A percentile compares a stretch with the other conserved stretches of the same genome.
Evolutionary conservation across 2,329 filamentous ascomycete genomes (phyloP).

Genomic region (Aspergillus sp.): DNA sequence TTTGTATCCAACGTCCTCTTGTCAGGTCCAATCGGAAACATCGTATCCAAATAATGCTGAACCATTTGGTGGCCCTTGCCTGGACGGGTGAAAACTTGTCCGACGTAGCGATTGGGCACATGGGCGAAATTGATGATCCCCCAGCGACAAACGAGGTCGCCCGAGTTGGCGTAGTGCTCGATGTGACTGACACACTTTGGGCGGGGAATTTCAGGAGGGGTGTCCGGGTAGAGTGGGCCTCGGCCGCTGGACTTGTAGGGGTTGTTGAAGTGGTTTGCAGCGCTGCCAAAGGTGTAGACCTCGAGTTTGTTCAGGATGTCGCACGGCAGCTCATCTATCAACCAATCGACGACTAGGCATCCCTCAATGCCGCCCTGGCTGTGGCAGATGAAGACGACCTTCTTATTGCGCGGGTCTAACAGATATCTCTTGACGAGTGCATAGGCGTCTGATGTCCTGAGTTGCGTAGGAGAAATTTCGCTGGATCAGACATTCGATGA

Average conservation of each 20-base stretch:
- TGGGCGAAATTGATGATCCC: slow-evolving; percentile 68
- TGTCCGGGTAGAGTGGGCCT: background rate
- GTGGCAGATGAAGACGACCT: slow-evolving; percentile 72
- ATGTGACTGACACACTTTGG: slow-evolving; percentile 62
- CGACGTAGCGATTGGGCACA: slow-evolving; percentile 49
- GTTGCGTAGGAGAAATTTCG: slow-evolving; percentile 73
- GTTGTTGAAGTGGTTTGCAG: slow-evolving; percentile 80
- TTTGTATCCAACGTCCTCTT: slow-evolving; percentile 28
- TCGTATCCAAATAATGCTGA: slow-evolving; percentile 45
- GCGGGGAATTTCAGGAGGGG: background rate
- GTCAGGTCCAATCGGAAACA: slow-evolving; percentile 39
- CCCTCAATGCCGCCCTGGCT: slow-evolving; percentile 76
- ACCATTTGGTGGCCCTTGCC: slow-evolving; percentile 44
- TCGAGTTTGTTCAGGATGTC: slow-evolving; percentile 68
- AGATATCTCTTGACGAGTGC: slow-evolving; percentile 64
- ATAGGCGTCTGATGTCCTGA: slow-evolving; percentile 59
- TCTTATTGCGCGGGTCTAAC: slow-evolving; percentile 61
- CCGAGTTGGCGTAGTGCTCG: slow-evolving; percentile 75
- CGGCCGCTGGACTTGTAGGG: slow-evolving; percentile 46
- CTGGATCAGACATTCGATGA: slow-evolving; percentile 75
- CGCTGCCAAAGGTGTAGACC: slow-evolving; percentile 73
- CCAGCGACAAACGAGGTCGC: slow-evolving; percentile 72
- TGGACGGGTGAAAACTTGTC: slow-evolving; percentile 47
- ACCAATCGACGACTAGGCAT: slow-evolving; percentile 71
- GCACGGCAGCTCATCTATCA: slow-evolving; percentile 68